These are phyloP conservation scores for Nitzschia sp. DNA, from an alignment of 108 stramenopile genomes.

Conservation along the genomic window DNA sequence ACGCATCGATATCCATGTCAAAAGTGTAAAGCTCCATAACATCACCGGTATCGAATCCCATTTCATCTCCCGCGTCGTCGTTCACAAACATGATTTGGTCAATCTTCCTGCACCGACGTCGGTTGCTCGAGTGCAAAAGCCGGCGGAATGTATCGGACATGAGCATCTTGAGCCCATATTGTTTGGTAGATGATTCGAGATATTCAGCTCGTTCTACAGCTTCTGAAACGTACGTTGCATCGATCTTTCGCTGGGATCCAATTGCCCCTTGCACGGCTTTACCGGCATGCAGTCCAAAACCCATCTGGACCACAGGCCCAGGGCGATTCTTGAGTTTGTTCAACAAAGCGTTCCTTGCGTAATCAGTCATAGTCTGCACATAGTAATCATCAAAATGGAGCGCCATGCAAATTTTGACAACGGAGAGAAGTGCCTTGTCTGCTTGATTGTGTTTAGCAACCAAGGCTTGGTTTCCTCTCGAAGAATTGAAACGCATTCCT, in stretches of 20 bases:
- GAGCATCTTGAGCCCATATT: conserved; percentile 77
- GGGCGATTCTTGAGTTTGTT: conserved; percentile 67
- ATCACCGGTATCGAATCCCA: conserved; percentile 35
- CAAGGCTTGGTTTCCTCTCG: conserved; percentile 17
- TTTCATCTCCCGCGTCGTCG: conserved; percentile 57
- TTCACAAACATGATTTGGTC: conserved; percentile 67
- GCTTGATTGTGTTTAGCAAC: conserved; percentile 69
- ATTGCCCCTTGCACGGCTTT: conserved; percentile 97
- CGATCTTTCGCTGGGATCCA: conserved; percentile 89
- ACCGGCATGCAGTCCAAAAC: conserved; percentile 92
- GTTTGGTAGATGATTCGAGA: conserved; percentile 88
- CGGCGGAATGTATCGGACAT: conserved; percentile 86
- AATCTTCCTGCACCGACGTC: conserved; percentile 71
- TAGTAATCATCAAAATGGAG: conserved; percentile 73
- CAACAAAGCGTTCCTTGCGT: conserved; percentile 49
- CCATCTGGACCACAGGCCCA: conserved; percentile 86
- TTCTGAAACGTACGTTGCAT: conserved; percentile 91
- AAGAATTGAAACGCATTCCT: background rate
- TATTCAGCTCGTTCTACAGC: conserved; percentile 88
- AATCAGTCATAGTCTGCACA: conserved; percentile 60
- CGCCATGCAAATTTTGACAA: conserved; percentile 82
- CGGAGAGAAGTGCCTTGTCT: conserved; percentile 78
- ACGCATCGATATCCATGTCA: conserved; percentile 79
- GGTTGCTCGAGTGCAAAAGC: conserved; percentile 62
- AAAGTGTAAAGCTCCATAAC: conserved; percentile 74